Evolutionary conservation across 305 asterid genomes (phyloP).

Genomic region (Solanum chacoense): DNA sequence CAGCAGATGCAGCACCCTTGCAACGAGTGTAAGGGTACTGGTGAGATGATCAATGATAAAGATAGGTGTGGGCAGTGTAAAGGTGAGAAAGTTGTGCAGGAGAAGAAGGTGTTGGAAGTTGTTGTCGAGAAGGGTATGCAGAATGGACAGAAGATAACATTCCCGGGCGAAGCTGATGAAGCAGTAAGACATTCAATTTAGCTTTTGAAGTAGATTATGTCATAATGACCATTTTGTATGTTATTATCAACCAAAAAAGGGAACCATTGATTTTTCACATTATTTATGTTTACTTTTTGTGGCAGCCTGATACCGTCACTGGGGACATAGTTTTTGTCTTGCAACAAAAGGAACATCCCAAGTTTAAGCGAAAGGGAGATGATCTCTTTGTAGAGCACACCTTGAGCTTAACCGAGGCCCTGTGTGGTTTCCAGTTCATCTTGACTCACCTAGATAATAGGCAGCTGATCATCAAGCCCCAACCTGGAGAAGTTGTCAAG

Average conservation of each 20-base stretch:
- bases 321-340: slow-evolving; percentile 45
- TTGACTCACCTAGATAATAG: slow-evolving; percentile 15
- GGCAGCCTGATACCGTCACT: slow-evolving; percentile 39
- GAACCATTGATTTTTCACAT: not conserved
- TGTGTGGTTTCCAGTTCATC: slow-evolving; percentile 18
- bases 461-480: slow-evolving; percentile 11
- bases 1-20: slow-evolving; percentile 25
- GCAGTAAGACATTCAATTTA: not conserved
- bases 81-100: slow-evolving; percentile 19
- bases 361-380: slow-evolving; percentile 43
- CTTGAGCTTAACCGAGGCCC: slow-evolving; percentile 20
- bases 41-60: slow-evolving; percentile 15
- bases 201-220: not conserved
- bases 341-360: slow-evolving; percentile 41
- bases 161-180: slow-evolving; percentile 22
- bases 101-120: slow-evolving; percentile 21
- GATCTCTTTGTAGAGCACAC: slow-evolving; percentile 25
- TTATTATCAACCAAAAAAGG: not conserved
- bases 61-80: slow-evolving; percentile 19
- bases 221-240: not conserved
- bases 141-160: slow-evolving; percentile 14
- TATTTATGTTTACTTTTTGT: not conserved
- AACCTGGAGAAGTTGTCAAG: slow-evolving; percentile 13
- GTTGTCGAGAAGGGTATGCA: slow-evolving; percentile 20
- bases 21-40: slow-evolving; percentile 18